Evolutionary conservation across 805 yeast species (phyloP).

Genomic region (Lipomyces oligophaga): DNA sequence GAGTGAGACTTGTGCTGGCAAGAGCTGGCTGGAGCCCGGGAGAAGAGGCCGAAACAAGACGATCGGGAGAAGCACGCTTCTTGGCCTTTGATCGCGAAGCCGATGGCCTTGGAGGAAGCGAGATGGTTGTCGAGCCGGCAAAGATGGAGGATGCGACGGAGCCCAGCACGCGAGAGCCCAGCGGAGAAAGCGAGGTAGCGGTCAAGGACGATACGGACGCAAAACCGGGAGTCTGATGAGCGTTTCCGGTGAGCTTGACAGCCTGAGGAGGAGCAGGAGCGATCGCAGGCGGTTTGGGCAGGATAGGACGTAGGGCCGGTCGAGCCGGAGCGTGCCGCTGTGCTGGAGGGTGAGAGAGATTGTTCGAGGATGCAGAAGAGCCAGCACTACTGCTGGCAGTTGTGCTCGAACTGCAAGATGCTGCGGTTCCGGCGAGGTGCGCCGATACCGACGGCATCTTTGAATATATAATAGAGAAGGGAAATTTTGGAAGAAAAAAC

Average conservation of each 20-base stretch:
- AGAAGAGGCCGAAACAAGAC: conserved; percentile 10
- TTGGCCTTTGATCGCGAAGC: conserved; percentile 27
- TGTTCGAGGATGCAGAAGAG: conserved; percentile 7
- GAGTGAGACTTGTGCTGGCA: neutral
- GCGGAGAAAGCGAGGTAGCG: conserved; percentile 7
- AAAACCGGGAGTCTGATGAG: neutral
- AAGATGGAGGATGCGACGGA: conserved; percentile 29
- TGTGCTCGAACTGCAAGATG: no score
- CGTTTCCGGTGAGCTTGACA: neutral
- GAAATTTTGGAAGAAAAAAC: no score
- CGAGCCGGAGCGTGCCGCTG: conserved; percentile 12
- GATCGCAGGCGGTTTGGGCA: conserved; percentile 23
- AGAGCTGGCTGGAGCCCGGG: neutral
- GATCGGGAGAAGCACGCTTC: conserved; percentile 29
- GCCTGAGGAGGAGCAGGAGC: conserved; percentile 12
- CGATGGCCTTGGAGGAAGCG: conserved; percentile 29
- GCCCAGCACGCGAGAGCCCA: conserved; percentile 25
- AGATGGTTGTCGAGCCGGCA: conserved; percentile 27
- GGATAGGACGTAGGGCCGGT: conserved; percentile 24
- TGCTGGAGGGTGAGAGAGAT: conserved; percentile 11
- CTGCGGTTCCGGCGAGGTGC: no score
- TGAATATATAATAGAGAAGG: no score
- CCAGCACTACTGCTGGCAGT: conserved; percentile 5
- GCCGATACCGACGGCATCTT: no score
- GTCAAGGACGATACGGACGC: conserved; percentile 5